phyloP scores from a whole-genome alignment of 208 protist species.

The Wallacemonas sp. region DNA sequence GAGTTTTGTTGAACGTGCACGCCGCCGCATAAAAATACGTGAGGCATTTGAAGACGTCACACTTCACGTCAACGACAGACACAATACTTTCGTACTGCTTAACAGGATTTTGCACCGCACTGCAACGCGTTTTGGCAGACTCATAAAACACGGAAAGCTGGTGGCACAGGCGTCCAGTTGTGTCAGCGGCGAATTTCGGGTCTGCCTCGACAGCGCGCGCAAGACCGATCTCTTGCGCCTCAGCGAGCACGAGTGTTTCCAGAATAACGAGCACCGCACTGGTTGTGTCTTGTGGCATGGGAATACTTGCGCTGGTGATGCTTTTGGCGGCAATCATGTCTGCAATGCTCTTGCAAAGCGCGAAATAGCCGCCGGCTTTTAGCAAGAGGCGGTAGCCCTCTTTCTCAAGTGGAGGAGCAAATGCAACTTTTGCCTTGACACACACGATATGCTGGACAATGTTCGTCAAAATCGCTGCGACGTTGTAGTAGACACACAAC shows the following conservation, averaged over 20 bases:
- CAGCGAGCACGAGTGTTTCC: slow-evolving; percentile 36
- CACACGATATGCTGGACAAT: slow-evolving; percentile 50
- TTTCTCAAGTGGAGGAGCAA: slow-evolving; percentile 39
- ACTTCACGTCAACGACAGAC: slow-evolving; percentile 36
- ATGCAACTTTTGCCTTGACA: slow-evolving; percentile 23
- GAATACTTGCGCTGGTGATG: slow-evolving; percentile 36
- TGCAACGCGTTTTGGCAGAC: slow-evolving; percentile 12
- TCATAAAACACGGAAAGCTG: slow-evolving; percentile 59
- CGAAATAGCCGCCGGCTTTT: slow-evolving; percentile 61
- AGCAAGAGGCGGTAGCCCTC: slow-evolving; percentile 63
- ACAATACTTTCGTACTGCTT: slow-evolving; percentile 31
- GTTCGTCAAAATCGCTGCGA: slow-evolving; percentile 47
- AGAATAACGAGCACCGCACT: slow-evolving; percentile 28
- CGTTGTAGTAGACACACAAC: slow-evolving; percentile 61
- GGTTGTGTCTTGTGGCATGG: slow-evolving; percentile 31
- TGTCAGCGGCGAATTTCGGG: slow-evolving; percentile 26
- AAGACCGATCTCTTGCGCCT: slow-evolving; percentile 68
- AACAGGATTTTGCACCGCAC: slow-evolving; percentile 17
- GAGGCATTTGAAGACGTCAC: slow-evolving; percentile 41
- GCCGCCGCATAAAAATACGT: slow-evolving; percentile 49
- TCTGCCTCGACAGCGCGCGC: slow-evolving; percentile 40
- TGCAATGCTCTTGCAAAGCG: slow-evolving; percentile 27
- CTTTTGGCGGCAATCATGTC: slow-evolving; percentile 32
- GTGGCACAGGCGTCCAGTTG: slow-evolving; percentile 39
- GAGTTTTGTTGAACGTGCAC: slow-evolving; percentile 33